Conservation (phyloP, 441 rosid species). For the Aleurites moluccanus region DNA sequence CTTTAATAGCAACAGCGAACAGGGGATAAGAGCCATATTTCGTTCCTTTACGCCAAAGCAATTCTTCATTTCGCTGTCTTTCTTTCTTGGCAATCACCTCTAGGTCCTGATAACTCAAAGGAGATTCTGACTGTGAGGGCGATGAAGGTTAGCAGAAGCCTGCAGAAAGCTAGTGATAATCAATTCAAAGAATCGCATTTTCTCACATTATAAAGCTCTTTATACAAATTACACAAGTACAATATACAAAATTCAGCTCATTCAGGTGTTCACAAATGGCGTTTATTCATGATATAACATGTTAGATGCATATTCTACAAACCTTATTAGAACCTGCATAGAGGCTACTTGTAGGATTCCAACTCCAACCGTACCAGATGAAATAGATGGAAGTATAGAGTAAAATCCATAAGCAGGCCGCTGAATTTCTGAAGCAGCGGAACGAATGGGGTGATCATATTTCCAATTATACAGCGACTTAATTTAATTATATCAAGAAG, state of each 20-base stretch:
- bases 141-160: constrained; percentile 44
- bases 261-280: background rate
- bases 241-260: background rate
- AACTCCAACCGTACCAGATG: constrained; percentile 64
- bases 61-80: constrained; percentile 58
- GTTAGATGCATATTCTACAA: constrained; percentile 1
- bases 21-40: constrained; percentile 61
- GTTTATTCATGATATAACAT: background rate
- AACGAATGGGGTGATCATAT: constrained; percentile 13
- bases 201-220: background rate
- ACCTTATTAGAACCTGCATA: constrained; percentile 79
- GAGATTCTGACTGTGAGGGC: constrained; percentile 38
- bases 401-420: constrained; percentile 16
- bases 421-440: constrained; percentile 31
- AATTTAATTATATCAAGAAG: too few species aligned
- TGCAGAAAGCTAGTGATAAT: constrained; percentile 33
- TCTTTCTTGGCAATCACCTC: constrained; percentile 74
- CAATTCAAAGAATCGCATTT: too few species aligned
- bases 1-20: constrained; percentile 71
- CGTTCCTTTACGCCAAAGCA: constrained; percentile 55
- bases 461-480: background rate
- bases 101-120: constrained; percentile 48
- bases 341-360: constrained; percentile 54
- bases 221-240: background rate
- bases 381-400: constrained; percentile 43